Evolutionary conservation across 1,284 basidiomycete species (phyloP).

Genomic region (Trametes sp.): DNA sequence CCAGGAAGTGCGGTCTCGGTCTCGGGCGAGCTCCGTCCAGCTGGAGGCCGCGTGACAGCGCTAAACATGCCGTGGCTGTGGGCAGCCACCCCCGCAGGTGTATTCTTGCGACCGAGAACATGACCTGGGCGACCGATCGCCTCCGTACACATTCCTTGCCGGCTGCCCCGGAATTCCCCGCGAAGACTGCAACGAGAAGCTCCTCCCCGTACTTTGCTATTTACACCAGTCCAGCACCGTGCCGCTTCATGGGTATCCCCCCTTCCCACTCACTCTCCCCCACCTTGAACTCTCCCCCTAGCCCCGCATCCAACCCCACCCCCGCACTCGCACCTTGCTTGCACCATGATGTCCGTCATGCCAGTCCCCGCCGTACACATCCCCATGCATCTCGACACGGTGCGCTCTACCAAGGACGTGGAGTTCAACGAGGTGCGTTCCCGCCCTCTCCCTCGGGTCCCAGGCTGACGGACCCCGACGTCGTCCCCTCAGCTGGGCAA

Average conservation of each 20-base stretch:
- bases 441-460: slow-evolving; percentile 16
- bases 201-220: slow-evolving; percentile 23
- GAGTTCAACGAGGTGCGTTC: slow-evolving; percentile 52
- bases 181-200: slow-evolving; percentile 32
- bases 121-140: slow-evolving; percentile 31
- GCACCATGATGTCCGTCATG: slow-evolving; percentile 50
- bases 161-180: slow-evolving; percentile 36
- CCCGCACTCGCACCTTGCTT: slow-evolving; percentile 19
- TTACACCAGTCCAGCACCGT: slow-evolving; percentile 19
- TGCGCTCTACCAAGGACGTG: slow-evolving; percentile 37
- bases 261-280: slow-evolving; percentile 30
- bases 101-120: slow-evolving; percentile 34
- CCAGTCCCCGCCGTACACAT: slow-evolving; percentile 43
- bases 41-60: slow-evolving; percentile 27
- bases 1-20: slow-evolving; percentile 15
- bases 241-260: slow-evolving; percentile 20
- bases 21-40: slow-evolving; percentile 28
- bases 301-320: slow-evolving; percentile 25
- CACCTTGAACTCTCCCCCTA: slow-evolving; percentile 16
- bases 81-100: slow-evolving; percentile 22
- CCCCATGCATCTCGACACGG: slow-evolving; percentile 42
- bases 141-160: slow-evolving; percentile 29
- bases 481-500: slow-evolving; percentile 50
- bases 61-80: slow-evolving; percentile 30
- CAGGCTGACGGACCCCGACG: slow-evolving; percentile 20